These are phyloP conservation scores for Climacium dendroides DNA, from an alignment of 225 moss, liverwort and hornwort genomes.

Conservation along the genomic window DNA sequence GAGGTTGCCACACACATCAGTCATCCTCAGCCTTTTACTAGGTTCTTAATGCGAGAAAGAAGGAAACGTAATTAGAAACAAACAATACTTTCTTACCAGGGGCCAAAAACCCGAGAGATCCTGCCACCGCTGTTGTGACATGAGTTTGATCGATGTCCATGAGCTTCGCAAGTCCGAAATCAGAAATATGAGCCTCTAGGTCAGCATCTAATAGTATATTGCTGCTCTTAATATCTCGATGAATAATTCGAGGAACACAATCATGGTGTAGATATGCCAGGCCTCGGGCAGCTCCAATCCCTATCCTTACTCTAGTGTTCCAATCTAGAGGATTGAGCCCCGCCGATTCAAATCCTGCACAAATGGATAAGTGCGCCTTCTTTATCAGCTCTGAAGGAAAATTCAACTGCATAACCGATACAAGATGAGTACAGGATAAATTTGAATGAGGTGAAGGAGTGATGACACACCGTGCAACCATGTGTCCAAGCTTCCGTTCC, in stretches of 20 bases:
- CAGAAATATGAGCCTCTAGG: slow-evolving; percentile 63
- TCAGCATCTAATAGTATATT: slow-evolving; percentile 79
- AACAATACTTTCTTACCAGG: slow-evolving; percentile 46
- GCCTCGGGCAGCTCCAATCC: slow-evolving; percentile 58
- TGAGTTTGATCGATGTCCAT: slow-evolving; percentile 65
- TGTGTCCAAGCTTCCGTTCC: slow-evolving; percentile 61
- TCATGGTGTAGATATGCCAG: slow-evolving; percentile 80
- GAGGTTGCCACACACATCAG: slow-evolving; percentile 3
- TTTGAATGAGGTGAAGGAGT: neutral
- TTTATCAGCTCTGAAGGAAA: neutral
- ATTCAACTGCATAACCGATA: neutral
- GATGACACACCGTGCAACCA: slow-evolving; percentile 55
- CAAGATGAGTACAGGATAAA: neutral
- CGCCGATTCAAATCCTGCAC: slow-evolving; percentile 36
- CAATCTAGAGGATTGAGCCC: slow-evolving; percentile 52
- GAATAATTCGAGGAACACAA: slow-evolving; percentile 79
- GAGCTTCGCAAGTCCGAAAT: slow-evolving; percentile 93
- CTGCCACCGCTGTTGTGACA: slow-evolving; percentile 81
- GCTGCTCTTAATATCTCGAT: slow-evolving; percentile 84
- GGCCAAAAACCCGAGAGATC: slow-evolving; percentile 81
- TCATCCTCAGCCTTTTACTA: neutral
- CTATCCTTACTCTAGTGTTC: slow-evolving; percentile 53
- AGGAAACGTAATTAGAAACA: neutral
- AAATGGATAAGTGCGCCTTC: neutral
- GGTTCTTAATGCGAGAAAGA: neutral